phyloP scores from a whole-genome alignment of 108 stramenopile genomes.

The Parietichytrium sp. region DNA sequence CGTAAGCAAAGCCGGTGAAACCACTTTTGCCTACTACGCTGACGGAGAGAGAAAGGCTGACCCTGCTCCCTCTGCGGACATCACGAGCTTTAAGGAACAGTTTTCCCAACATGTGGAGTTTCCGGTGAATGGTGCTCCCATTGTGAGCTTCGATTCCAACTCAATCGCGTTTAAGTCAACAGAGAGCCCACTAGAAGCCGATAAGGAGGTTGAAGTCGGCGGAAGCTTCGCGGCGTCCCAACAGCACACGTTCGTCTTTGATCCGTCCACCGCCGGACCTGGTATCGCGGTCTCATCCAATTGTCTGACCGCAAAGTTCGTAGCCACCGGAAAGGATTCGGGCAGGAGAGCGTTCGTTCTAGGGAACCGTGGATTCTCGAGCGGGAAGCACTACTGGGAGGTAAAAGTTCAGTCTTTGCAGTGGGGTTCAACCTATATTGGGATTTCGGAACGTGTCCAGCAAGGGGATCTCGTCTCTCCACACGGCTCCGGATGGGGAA shows the following conservation, averaged over 20 bases:
- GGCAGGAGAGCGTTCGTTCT: slow-evolving; percentile 21
- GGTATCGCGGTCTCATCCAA: background rate
- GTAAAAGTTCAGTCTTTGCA: slow-evolving; percentile 34
- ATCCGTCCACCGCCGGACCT: slow-evolving; percentile 8
- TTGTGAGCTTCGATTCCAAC: too few relatives aligned
- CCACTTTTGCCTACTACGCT: too few relatives aligned
- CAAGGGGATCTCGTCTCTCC: background rate
- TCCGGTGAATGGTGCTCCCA: too few relatives aligned
- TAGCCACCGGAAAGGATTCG: background rate
- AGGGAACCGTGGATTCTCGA: slow-evolving; percentile 45
- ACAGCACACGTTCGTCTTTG: background rate
- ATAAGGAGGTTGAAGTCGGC: background rate
- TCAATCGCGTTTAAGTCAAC: too few relatives aligned
- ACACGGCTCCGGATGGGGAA: slow-evolving; percentile 35
- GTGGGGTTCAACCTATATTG: slow-evolving; percentile 10
- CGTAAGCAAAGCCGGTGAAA: too few relatives aligned
- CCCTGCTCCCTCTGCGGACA: too few relatives aligned
- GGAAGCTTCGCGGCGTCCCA: background rate
- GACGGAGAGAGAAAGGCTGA: too few relatives aligned
- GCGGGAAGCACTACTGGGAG: slow-evolving; percentile 56
- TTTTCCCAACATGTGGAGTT: too few relatives aligned
- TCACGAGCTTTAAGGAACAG: too few relatives aligned
- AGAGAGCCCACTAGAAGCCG: too few relatives aligned
- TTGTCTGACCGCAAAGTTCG: background rate
- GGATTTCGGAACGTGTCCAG: background rate